phyloP scores from a whole-genome alignment of 495 filamentous ascomycete genomes.

The Hypoxylon lenormandii region DNA sequence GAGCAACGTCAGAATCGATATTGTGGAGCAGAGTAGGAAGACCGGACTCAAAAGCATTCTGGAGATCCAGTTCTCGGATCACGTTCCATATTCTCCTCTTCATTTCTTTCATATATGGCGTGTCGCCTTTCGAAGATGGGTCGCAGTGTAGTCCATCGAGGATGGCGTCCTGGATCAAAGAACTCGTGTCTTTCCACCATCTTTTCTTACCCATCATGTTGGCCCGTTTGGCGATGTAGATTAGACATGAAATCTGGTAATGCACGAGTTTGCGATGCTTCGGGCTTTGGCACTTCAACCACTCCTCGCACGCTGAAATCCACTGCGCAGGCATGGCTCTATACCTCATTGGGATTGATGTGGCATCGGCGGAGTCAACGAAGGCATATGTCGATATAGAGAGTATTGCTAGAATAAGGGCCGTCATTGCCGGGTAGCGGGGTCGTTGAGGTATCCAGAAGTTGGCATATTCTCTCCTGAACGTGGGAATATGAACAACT shows the following conservation, averaged over 20 bases:
- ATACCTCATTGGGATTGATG: slow-evolving; percentile 13
- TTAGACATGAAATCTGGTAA: slow-evolving; percentile 60
- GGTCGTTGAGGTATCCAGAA: slow-evolving; percentile 55
- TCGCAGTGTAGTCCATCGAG: slow-evolving; percentile 69
- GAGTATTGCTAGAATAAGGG: slow-evolving; percentile 57
- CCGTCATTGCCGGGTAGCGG: slow-evolving; percentile 56
- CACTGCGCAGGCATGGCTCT: slow-evolving; percentile 52
- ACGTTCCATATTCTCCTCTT: slow-evolving; percentile 73
- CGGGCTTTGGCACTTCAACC: slow-evolving; percentile 55
- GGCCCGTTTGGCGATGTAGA: slow-evolving; percentile 60
- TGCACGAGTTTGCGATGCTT: slow-evolving; percentile 60
- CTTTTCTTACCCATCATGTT: slow-evolving; percentile 62
- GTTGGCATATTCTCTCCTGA: slow-evolving; percentile 57
- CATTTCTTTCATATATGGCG: slow-evolving; percentile 72
- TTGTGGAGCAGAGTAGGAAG: slow-evolving; percentile 62
- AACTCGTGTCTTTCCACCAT: slow-evolving; percentile 68
- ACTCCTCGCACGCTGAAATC: slow-evolving; percentile 56
- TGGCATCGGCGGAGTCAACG: slow-evolving; percentile 39
- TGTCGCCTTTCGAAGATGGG: slow-evolving; percentile 53
- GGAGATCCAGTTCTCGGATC: slow-evolving; percentile 70
- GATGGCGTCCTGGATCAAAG: slow-evolving; percentile 68
- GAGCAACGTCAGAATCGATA: slow-evolving; percentile 54
- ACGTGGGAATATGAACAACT: slow-evolving; percentile 61
- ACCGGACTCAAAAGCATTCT: slow-evolving; percentile 69
- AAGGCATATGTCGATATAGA: slow-evolving; percentile 56